phyloP scores from a whole-genome alignment of 208 protist species.

The Leishmania martiniquensis region DNA sequence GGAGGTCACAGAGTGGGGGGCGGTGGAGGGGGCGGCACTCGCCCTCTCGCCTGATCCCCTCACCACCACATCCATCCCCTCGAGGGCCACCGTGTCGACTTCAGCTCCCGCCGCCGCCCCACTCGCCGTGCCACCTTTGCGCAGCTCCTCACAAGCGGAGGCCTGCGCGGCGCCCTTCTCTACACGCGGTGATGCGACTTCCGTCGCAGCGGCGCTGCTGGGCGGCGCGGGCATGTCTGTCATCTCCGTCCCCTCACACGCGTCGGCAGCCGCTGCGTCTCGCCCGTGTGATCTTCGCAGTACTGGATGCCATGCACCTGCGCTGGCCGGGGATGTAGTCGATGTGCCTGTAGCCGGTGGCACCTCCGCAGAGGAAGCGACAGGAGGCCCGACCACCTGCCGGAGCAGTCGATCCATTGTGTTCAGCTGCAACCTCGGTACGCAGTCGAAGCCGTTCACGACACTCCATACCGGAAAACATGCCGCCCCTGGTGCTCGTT shows the following conservation, averaged over 20 bases:
- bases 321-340: neutral
- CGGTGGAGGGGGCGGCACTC: neutral
- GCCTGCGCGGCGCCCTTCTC: neutral
- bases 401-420: slow-evolving; percentile 51
- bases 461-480: slow-evolving; percentile 54
- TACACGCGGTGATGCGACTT: neutral
- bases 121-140: neutral
- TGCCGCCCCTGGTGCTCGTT: neutral
- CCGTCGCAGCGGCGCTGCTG: neutral
- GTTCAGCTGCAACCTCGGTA: slow-evolving; percentile 72
- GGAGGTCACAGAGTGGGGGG: neutral
- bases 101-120: neutral
- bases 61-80: slow-evolving; percentile 18
- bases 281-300: neutral
- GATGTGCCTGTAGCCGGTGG: slow-evolving; percentile 2
- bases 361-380: neutral
- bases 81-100: neutral
- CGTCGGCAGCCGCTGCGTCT: neutral
- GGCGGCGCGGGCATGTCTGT: neutral
- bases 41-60: neutral
- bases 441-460: slow-evolving; percentile 58
- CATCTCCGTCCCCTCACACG: slow-evolving; percentile 19
- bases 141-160: neutral
- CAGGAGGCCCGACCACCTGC: slow-evolving; percentile 16
- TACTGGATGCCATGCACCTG: neutral